These are phyloP conservation scores for Prunus kanzakura DNA, from an alignment of 306 rosid genomes.

Conservation along the genomic window DNA sequence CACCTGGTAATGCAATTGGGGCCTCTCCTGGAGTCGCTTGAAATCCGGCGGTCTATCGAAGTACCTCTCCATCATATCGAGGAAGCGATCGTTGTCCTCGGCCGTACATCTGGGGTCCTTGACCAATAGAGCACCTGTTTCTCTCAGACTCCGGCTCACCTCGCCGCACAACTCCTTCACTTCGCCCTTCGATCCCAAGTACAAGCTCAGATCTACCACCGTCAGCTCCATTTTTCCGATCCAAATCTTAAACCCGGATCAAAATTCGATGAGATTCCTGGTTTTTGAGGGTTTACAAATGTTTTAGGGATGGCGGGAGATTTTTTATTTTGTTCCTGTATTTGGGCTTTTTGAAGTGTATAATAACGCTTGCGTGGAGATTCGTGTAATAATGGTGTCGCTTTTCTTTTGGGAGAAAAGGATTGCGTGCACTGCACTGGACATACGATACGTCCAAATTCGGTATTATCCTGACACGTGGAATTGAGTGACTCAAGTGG, in stretches of 20 bases:
- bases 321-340: background rate
- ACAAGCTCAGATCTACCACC: conserved; percentile 65
- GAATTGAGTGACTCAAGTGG: background rate
- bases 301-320: conserved; percentile 7
- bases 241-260: background rate
- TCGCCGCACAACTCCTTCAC: conserved; percentile 43
- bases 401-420: background rate
- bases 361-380: background rate
- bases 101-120: conserved; percentile 81
- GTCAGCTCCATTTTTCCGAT: conserved; percentile 54
- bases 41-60: conserved; percentile 57
- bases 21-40: conserved; percentile 75
- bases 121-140: conserved; percentile 81
- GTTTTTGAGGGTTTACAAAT: background rate
- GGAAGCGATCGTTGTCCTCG: conserved; percentile 86
- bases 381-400: background rate
- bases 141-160: conserved; percentile 69
- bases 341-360: background rate
- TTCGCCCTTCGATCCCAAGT: conserved; percentile 27
- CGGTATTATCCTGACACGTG: background rate
- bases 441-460: background rate
- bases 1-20: conserved; percentile 90
- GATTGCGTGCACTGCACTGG: background rate
- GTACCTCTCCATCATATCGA: conserved; percentile 91
- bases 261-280: background rate